Conservation (phyloP, 2,329 filamentous ascomycete species). For the Calonectria naviculata region DNA sequence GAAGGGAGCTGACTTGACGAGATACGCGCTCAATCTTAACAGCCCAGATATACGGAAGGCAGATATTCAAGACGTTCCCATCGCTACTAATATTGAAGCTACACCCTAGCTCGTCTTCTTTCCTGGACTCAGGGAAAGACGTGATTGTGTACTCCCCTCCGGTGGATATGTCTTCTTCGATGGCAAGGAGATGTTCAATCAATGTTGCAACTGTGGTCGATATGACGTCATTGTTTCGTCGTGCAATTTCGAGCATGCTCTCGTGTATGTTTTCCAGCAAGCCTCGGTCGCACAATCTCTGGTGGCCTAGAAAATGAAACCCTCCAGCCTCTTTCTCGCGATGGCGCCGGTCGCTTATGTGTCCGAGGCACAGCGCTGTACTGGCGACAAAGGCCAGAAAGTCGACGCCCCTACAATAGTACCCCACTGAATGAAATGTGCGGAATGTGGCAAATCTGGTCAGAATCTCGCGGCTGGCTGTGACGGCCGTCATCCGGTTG, state of each 20-base stretch:
- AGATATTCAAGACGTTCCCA: slow-evolving; percentile 45
- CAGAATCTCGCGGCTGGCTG: slow-evolving; percentile 62
- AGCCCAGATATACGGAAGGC: slow-evolving; percentile 55
- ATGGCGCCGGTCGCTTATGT: slow-evolving; percentile 45
- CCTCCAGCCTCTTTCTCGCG: slow-evolving; percentile 15
- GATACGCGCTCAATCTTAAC: slow-evolving; percentile 45
- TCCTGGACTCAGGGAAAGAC: slow-evolving; percentile 26
- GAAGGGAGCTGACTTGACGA: not conserved
- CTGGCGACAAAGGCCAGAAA: slow-evolving; percentile 61
- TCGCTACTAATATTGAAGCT: slow-evolving; percentile 10
- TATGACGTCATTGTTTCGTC: slow-evolving; percentile 50
- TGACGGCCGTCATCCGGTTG: slow-evolving; percentile 56
- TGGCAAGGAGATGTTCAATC: slow-evolving; percentile 53
- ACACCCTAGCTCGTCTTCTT: slow-evolving; percentile 36
- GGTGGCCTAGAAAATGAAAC: slow-evolving; percentile 51
- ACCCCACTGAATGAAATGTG: slow-evolving; percentile 47
- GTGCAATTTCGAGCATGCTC: slow-evolving; percentile 49
- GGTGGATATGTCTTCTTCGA: slow-evolving; percentile 50
- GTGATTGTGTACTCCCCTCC: slow-evolving; percentile 39
- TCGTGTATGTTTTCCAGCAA: slow-evolving; percentile 50
- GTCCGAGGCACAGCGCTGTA: slow-evolving; percentile 60
- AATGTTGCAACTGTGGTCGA: slow-evolving; percentile 51
- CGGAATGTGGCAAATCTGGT: slow-evolving; percentile 58
- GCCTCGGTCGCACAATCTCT: slow-evolving; percentile 53
- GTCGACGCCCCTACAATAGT: slow-evolving; percentile 60